Conservation (phyloP, 2,329 filamentous ascomycete species). For the Teratosphaeria gauchensis region DNA sequence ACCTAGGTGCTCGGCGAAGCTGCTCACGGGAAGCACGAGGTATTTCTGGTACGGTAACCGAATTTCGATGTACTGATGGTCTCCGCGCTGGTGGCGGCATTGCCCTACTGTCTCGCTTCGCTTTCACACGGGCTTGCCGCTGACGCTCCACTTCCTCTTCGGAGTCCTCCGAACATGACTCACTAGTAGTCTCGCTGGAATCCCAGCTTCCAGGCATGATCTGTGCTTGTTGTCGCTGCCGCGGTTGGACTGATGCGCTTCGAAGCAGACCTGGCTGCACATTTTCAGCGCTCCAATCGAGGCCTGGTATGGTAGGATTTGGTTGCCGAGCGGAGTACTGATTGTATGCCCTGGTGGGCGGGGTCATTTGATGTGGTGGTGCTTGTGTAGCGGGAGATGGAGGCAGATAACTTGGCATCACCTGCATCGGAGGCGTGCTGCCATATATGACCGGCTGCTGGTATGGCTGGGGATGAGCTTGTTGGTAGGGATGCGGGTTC, state of each 20-base stretch:
- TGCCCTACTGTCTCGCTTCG: constrained; percentile 5
- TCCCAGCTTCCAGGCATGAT: constrained; percentile 3
- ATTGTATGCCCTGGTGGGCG: constrained; percentile 9
- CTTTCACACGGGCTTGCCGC: neutral
- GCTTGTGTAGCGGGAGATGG: constrained; percentile 12
- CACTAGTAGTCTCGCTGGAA: constrained; percentile 3
- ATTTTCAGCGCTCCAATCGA: constrained; percentile 1
- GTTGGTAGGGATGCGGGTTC: constrained; percentile 1
- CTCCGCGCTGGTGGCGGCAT: constrained; percentile 12
- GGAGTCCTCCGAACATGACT: neutral
- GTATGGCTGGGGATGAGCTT: constrained; percentile 3
- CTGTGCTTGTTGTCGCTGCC: neutral
- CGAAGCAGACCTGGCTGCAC: neutral
- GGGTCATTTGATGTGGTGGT: constrained; percentile 9
- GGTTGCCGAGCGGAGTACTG: constrained; percentile 17
- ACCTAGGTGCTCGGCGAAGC: constrained; percentile 8
- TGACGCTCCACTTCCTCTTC: constrained; percentile 6
- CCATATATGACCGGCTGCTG: neutral
- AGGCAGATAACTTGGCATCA: constrained; percentile 13
- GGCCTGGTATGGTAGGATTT: constrained; percentile 9
- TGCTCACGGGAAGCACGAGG: constrained; percentile 3
- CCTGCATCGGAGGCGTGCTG: constrained; percentile 13
- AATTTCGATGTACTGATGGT: constrained; percentile 7
- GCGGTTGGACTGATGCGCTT: constrained; percentile 3
- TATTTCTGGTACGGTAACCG: constrained; percentile 1